phyloP scores from a whole-genome alignment of 345 rosid species.

The Zanthoxylum bungeanum region DNA sequence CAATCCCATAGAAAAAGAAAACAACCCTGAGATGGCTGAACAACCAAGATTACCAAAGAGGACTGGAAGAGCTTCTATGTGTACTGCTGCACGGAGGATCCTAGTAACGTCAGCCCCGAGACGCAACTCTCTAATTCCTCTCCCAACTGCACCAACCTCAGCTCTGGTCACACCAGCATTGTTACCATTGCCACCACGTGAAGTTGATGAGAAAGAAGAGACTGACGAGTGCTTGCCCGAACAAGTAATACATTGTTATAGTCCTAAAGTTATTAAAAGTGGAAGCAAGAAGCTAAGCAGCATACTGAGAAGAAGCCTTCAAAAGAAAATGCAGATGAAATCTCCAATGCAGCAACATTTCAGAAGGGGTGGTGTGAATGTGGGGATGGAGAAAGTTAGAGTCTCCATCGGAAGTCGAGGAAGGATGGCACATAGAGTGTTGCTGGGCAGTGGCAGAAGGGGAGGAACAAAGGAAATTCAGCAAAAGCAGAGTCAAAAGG shows the following conservation, averaged over 20 bases:
- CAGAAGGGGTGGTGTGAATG: constrained; percentile 75
- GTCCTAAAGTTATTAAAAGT: constrained; percentile 50
- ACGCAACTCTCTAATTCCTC: constrained; percentile 73
- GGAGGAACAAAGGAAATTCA: constrained; percentile 52
- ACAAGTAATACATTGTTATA: constrained; percentile 37
- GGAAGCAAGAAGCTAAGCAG: constrained; percentile 53
- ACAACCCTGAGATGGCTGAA: constrained; percentile 66
- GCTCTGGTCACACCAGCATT: constrained; percentile 22
- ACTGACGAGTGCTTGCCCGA: constrained; percentile 40
- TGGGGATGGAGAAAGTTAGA: constrained; percentile 80
- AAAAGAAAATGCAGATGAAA: constrained; percentile 54
- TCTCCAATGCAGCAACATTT: constrained; percentile 60
- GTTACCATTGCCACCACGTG: constrained; percentile 27
- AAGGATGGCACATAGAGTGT: constrained; percentile 54
- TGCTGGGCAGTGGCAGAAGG: constrained; percentile 55
- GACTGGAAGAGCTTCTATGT: constrained; percentile 75
- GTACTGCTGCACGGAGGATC: constrained; percentile 36
- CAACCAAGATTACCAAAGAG: constrained; percentile 49
- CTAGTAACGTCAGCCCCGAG: constrained; percentile 55
- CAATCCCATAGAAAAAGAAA: constrained; percentile 75
- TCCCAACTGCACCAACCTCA: constrained; percentile 37
- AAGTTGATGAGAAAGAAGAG: constrained; percentile 33
- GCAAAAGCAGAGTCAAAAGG: constrained; percentile 52
- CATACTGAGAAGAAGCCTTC: constrained; percentile 67
- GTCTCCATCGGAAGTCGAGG: constrained; percentile 88